Evolutionary conservation across 176 grass and related monocot species (phyloP), one percentile per base, ranked within the genome.

Genomic region (Calamus simplicifolius): DNA sequence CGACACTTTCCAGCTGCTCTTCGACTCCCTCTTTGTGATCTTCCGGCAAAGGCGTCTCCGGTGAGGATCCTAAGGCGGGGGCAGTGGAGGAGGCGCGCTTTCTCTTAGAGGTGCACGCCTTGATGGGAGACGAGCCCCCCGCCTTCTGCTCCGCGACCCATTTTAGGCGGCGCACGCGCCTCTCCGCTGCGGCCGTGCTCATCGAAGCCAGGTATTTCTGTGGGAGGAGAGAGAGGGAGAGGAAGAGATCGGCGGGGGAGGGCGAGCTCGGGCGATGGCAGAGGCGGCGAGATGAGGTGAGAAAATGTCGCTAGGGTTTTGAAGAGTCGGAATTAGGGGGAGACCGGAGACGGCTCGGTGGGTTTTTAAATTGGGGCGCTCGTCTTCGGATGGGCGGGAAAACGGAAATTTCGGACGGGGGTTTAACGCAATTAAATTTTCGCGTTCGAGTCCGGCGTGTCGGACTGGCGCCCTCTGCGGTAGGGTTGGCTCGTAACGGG

Each of bases 41-140:
- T 77, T 79, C 48, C 19, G 71, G 75, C 54, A 67, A 69, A 5
- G 71, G 43, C 0, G 50, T 60, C 63, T 77, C 64, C 58, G 75
- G 58, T 28, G 52, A 8, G 4, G 8, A 19, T 50, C 53, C 16
- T 7, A 17, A 69, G 1, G 75, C 73, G 0, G 67, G 75, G 4
- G 62, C 75, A 30, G 0, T 43, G 1, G 52, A 30, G 17, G 8
- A 10, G n/a, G 4, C 16, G 8, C 25, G 10, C 27, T 2, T 50
- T 55, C 50, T 27, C 5, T 43, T 12, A 4, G 12, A 16, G 5
- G 7, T 6, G 8, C 27, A 12, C 17, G 30, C 12, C 62, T 50
- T 25, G 38, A 14, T 4, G 12, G 21, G 4, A 4, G 5, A 2
- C 14, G 25, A 16, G 14, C 14, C 16, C 28, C 13, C n/a, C 10